A percentile compares a stretch with the other conserved stretches of the same genome.
Conservation (phyloP, 768 basidiomycete species). For the Serendipita indica region DNA sequence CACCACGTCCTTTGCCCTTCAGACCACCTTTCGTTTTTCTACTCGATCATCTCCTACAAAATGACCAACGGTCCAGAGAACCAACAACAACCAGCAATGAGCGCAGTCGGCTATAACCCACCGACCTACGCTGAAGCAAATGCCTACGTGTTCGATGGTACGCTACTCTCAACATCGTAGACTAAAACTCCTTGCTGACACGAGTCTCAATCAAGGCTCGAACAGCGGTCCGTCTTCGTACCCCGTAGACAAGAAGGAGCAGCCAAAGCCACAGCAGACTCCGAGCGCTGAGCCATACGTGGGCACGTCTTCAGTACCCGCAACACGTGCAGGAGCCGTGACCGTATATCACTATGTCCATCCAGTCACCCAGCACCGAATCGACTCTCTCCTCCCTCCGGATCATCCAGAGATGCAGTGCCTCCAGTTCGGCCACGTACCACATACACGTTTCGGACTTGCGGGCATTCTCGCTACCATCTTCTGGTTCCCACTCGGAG, state of each 20-base stretch:
- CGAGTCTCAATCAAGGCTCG: too few species aligned
- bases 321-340: conserved; percentile 22
- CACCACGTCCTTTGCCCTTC: too few species aligned
- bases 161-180: too few species aligned
- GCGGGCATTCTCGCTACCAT: conserved; percentile 67
- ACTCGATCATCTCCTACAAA: too few species aligned
- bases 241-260: neutral
- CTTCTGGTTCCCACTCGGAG: conserved; percentile 75
- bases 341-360: conserved; percentile 56
- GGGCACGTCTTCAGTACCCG: neutral
- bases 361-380: conserved; percentile 39
- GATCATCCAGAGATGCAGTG: conserved; percentile 71
- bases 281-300: neutral
- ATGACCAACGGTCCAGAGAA: too few species aligned
- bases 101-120: too few species aligned
- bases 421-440: conserved; percentile 59
- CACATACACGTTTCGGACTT: conserved; percentile 44
- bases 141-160: too few species aligned
- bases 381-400: conserved; percentile 55
- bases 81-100: too few species aligned
- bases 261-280: neutral
- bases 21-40: too few species aligned
- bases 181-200: too few species aligned
- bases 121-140: too few species aligned
- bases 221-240: too few species aligned